Evolutionary conservation across 2,329 filamentous ascomycete species (phyloP), one percentile per base, ranked within the genome.

Genomic region (Fusarium nygamai): DNA sequence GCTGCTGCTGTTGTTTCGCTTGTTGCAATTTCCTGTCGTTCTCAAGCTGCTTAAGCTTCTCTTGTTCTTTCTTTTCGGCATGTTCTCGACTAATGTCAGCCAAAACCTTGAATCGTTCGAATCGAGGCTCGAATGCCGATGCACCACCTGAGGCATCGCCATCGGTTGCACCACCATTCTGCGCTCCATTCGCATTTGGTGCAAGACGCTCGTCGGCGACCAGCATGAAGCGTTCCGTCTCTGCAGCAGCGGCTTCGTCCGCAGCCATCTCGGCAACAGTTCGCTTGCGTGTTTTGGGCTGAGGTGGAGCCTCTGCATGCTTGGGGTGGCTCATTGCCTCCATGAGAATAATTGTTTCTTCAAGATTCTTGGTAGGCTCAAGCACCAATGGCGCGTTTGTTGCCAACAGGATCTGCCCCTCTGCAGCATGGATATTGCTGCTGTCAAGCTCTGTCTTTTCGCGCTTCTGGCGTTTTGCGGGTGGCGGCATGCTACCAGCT

Each of bases 241-340:
- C 94, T 29, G 95, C 96, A 2, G 95, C 94, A 68, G 94, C 88
- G 2, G 96, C 96, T 83, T 99, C 95, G 79, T 99, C 96, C 13
- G 96, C 96, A 14, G 94, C 96, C 85, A 98, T 91, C 81, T 99
- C 96, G 14, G 96, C 96, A 24, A 97, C 92, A 0, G 96, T 99
- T 71, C 96, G 91, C 87, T 99, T 98, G 65, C 96, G 89, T 13
- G 92, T 92, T 86, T 98, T 98, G 7, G 95, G 95, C 69, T 93
- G 89, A 2, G 96, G 96, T 16, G 94, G 92, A 48, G 90, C 86
- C 57, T 92, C 90, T 36, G 90, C 89, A 81, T 98, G 94, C 64
- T 94, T 90, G 12, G 95, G 93, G 81, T 97, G 93, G 27, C 90
- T 88, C 76, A 96, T 86, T 24, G 88, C 86, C 36, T 94, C 91